These are phyloP conservation scores for Kluyveromyces wickerhamii DNA, from an alignment of 805 yeast genomes.

Conservation along the genomic window DNA sequence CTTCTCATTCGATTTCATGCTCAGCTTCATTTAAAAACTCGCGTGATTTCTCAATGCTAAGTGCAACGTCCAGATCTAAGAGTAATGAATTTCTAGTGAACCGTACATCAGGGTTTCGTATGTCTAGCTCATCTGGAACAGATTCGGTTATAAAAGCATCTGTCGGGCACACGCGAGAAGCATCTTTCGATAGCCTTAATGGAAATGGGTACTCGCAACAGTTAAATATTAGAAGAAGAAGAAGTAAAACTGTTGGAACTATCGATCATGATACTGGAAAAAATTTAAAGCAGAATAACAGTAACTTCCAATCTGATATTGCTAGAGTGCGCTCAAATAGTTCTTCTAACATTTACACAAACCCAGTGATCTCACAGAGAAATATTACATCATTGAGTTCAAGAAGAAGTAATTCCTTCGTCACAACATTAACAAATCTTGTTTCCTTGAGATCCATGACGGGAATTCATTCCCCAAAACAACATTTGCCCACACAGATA, in stretches of 20 bases:
- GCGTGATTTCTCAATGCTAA: background rate
- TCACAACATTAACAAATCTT: conserved; percentile 32
- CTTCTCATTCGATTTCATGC: background rate
- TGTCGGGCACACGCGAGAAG: background rate
- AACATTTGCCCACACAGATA: conserved; percentile 7
- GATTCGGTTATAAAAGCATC: background rate
- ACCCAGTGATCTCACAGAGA: background rate
- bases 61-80: background rate
- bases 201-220: background rate
- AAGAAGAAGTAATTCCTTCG: conserved; percentile 32
- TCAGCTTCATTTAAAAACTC: background rate
- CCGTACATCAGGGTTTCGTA: background rate
- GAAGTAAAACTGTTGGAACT: conserved; percentile 28
- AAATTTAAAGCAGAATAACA: background rate
- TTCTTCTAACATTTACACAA: background rate
- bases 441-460: conserved; percentile 28
- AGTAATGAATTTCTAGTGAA: background rate
- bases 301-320: conserved; percentile 2
- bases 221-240: conserved; percentile 9
- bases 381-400: conserved; percentile 8
- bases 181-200: background rate
- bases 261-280: conserved; percentile 13
- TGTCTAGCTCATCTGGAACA: background rate
- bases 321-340: conserved; percentile 2
- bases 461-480: conserved; percentile 11